phyloP scores from a whole-genome alignment of 2,329 filamentous ascomycete genomes.

The Tolypocladium nubicola region DNA sequence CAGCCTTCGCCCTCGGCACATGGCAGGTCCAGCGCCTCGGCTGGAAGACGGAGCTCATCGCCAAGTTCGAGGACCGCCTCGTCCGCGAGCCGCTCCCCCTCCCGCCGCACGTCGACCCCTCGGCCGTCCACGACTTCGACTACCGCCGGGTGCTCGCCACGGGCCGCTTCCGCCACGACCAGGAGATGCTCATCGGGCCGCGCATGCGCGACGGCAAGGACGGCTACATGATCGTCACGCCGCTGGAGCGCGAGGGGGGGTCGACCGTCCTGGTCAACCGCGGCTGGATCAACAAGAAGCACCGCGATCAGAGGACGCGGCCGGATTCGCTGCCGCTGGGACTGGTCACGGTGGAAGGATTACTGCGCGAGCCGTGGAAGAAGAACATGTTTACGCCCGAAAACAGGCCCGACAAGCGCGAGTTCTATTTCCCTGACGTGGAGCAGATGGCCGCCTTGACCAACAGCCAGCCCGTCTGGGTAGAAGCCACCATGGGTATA shows the following conservation, averaged over 20 bases:
- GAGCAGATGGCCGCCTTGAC: conserved; percentile 76
- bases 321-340: conserved; percentile 56
- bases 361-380: conserved; percentile 85
- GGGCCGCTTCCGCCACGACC: conserved; percentile 71
- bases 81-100: conserved; percentile 77
- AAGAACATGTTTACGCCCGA: conserved; percentile 96
- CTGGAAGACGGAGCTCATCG: conserved; percentile 90
- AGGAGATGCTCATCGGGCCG: conserved; percentile 93
- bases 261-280: conserved; percentile 78
- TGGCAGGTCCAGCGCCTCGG: conserved; percentile 92
- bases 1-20: conserved; percentile 78
- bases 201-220: conserved; percentile 81
- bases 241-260: conserved; percentile 60
- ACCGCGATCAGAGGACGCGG: conserved; percentile 54
- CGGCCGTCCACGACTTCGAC: conserved; percentile 81
- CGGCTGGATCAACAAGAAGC: conserved; percentile 81
- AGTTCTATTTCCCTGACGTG: conserved; percentile 95
- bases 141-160: conserved; percentile 72
- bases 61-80: conserved; percentile 84
- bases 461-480: conserved; percentile 82
- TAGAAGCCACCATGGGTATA: conserved; percentile 89
- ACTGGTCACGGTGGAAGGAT: conserved; percentile 68
- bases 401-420: conserved; percentile 70
- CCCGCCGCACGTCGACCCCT: conserved; percentile 70
- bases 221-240: conserved; percentile 86